phyloP scores from a whole-genome alignment of 306 rosid genomes.

The Cucumis hystrix region DNA sequence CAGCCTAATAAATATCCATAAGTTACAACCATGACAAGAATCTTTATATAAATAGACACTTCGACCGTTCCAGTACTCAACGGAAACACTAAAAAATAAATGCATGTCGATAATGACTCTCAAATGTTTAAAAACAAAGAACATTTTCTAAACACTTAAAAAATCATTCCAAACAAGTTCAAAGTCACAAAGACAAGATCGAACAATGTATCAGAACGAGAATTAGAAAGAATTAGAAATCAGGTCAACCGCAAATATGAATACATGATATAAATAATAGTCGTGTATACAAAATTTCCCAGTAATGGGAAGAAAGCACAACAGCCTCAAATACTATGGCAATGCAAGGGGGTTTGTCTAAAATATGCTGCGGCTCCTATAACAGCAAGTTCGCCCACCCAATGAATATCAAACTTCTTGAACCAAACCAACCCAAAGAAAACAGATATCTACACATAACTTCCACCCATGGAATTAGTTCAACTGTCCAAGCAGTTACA shows the following conservation, averaged over 20 bases:
- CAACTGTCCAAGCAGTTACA: slow-evolving; percentile 25
- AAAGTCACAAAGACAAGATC: neutral
- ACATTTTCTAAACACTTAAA: neutral
- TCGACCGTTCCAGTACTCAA: neutral
- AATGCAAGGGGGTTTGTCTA: neutral
- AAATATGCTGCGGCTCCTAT: neutral
- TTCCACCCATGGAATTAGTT: slow-evolving; percentile 33
- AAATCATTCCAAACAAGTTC: neutral
- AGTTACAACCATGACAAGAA: neutral
- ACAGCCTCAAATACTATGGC: slow-evolving; percentile 3
- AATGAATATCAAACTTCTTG: slow-evolving; percentile 22
- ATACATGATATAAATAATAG: slow-evolving; percentile 5
- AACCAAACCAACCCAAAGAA: slow-evolving; percentile 29
- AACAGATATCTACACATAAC: slow-evolving; percentile 49
- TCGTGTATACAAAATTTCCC: slow-evolving; percentile 6
- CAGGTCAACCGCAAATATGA: neutral
- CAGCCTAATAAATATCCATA: neutral
- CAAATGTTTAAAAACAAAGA: neutral
- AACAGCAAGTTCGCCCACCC: slow-evolving; percentile 5
- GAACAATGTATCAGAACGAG: neutral
- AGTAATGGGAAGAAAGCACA: slow-evolving; percentile 3
- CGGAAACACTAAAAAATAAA: too few relatives aligned
- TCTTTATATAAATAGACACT: neutral
- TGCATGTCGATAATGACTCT: too few relatives aligned
- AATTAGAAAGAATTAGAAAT: neutral